Evolutionary conservation across 2,329 filamentous ascomycete genomes (phyloP).

Genomic region (Ceratocystis lukuohia): DNA sequence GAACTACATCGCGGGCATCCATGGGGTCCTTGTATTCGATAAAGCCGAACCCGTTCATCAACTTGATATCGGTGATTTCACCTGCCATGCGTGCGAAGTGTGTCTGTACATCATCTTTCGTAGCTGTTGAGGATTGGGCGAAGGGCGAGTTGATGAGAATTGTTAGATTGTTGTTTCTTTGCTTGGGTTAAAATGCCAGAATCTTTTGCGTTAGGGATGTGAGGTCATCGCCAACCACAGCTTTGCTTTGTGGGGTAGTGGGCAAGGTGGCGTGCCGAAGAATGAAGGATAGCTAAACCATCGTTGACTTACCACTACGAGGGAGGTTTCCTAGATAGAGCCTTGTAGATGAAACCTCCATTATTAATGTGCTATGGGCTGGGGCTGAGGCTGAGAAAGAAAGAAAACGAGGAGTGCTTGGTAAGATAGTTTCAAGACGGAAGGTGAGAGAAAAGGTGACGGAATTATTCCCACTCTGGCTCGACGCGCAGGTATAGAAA

Average conservation of each 20-base stretch:
- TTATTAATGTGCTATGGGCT: conserved; percentile 37
- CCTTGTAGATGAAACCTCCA: conserved; percentile 84
- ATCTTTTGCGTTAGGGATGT: conserved; percentile 5
- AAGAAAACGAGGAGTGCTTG: conserved; percentile 23
- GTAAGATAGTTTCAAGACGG: conserved; percentile 20
- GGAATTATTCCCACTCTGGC: conserved; percentile 9
- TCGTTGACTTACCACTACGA: conserved; percentile 62
- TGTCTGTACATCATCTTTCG: conserved; percentile 89
- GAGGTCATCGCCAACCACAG: conserved; percentile 12
- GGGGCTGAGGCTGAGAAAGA: not conserved
- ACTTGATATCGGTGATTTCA: conserved; percentile 96
- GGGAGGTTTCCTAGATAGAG: conserved; percentile 97
- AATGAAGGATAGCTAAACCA: not conserved
- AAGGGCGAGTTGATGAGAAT: not conserved
- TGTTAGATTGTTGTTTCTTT: not conserved
- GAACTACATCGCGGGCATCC: conserved; percentile 96
- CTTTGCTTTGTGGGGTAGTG: conserved; percentile 11
- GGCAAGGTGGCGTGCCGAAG: not conserved
- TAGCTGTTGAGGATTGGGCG: conserved; percentile 45
- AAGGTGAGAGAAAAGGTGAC: conserved; percentile 19
- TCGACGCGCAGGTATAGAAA: not conserved
- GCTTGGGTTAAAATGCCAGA: not conserved
- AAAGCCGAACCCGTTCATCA: conserved; percentile 99
- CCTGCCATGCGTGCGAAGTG: conserved; percentile 96
- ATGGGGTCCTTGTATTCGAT: conserved; percentile 98